Base-by-base conservation (phyloP, 768 basidiomycete genomes). In the Collybia sp. region DNA sequence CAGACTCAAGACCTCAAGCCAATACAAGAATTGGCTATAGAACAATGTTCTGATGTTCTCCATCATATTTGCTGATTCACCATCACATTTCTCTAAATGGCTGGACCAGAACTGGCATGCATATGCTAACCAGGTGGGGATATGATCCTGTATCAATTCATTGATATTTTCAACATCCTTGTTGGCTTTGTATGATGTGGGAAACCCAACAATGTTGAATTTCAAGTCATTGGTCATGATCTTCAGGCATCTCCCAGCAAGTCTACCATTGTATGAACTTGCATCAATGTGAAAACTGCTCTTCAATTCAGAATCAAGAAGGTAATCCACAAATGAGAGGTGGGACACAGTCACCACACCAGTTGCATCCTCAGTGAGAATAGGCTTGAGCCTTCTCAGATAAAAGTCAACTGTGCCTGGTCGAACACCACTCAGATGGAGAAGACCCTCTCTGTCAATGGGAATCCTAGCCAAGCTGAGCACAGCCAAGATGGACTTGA, bases 121-220 rank as follows among this genome's bases (percentile, higher is more conserved):
- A 47, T 73, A 74, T 3, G 56, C 52, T 3, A 73, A 48, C 11
- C 54, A 51, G 5, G 55, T 43, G 1, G 68, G 51, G 15, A 73
- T 67, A 16, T 38, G 42, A 2, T 25, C 43, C 10, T 49, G 35
- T 30, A 70, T 56, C 5, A 49, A 51, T 5, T 10, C 12, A 0
- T 41, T 19, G 1, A 60, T 35, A 32, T 58, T 50, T 1, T 49
- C 45, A 3, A 70, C 36, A 6, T 63, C 58, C 12, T 35, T 15
- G 18, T 72, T 70, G 13, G 34, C 47, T 0, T 57, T 17, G 41
- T 62, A 60, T 4, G 71, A 72, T 25, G 66, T 58, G 30, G 66
- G 44, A 10, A 73, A 46, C 10, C 52, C 37, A 18, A 68, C 72
- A 8, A 73, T 70, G 34, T 73, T 71, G 55, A 73, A 72, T 41